Conservation (phyloP, 192 early-diverging fungal species). For the Entophlyctis luteolus region DNA sequence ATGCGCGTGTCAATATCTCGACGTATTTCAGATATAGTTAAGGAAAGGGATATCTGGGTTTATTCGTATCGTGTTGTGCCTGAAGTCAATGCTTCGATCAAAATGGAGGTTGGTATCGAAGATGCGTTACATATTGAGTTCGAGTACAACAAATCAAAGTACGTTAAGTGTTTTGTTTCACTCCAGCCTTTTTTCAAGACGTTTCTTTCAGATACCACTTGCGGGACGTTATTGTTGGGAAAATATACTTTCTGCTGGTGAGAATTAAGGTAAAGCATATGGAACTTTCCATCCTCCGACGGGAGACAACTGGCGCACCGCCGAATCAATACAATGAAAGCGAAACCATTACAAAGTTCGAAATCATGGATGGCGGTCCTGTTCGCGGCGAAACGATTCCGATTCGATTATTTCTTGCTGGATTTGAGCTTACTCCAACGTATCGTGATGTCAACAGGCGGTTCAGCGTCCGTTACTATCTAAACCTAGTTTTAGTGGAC, state of each 20-base stretch:
- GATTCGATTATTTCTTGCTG: constrained; percentile 93
- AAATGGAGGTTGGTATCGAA: constrained; percentile 99
- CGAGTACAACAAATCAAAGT: constrained; percentile 99
- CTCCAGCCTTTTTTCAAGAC: not conserved
- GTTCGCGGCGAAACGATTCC: constrained; percentile 96
- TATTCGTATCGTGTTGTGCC: constrained; percentile 91
- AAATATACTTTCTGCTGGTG: constrained; percentile 97
- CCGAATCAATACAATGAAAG: constrained; percentile 98
- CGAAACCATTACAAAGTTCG: constrained; percentile 98
- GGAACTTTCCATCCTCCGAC: constrained; percentile 96
- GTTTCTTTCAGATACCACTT: constrained; percentile 74
- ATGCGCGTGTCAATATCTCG: constrained; percentile 86
- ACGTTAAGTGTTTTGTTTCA: constrained; percentile 29
- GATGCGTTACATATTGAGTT: constrained; percentile 99
- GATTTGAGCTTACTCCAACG: constrained; percentile 98
- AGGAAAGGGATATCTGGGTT: constrained; percentile 97
- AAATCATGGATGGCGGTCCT: constrained; percentile 99
- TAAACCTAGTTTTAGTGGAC: constrained; percentile 96
- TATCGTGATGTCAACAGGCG: constrained; percentile 99
- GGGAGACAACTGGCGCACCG: constrained; percentile 92
- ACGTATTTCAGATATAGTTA: constrained; percentile 81
- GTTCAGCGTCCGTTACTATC: constrained; percentile 96
- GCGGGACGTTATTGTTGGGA: constrained; percentile 98
- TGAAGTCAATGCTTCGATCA: constrained; percentile 89
- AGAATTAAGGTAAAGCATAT: constrained; percentile 99